Conservation (phyloP, 257 asterid genomes). For the Ballota nigra region DNA sequence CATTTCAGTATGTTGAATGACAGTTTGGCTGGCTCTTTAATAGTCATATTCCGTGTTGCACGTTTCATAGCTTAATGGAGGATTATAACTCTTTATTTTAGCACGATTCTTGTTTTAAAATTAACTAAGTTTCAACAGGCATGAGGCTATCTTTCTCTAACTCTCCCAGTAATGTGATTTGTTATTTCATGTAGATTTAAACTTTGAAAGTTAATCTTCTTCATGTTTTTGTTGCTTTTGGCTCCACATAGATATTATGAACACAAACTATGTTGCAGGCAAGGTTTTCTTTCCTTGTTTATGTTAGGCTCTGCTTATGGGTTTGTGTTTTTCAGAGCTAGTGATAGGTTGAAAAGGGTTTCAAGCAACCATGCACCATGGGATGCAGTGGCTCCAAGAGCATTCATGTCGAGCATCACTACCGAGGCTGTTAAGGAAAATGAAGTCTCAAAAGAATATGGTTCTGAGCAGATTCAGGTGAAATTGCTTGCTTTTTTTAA, state of each 20-base stretch:
- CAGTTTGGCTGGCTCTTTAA: neutral
- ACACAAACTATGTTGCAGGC: neutral
- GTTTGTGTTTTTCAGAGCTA: conserved; percentile 46
- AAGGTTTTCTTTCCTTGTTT: neutral
- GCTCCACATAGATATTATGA: neutral
- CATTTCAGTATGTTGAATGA: neutral
- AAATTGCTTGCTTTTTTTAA: conserved; percentile 24
- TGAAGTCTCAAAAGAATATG: conserved; percentile 62
- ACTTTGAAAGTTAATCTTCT: neutral
- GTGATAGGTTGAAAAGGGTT: conserved; percentile 43
- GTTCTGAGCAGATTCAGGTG: conserved; percentile 98
- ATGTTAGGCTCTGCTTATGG: conserved; percentile 1
- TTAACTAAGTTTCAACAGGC: neutral
- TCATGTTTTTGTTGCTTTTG: neutral
- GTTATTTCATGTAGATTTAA: neutral
- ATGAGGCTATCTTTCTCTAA: neutral
- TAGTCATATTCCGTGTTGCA: neutral
- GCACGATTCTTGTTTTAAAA: neutral
- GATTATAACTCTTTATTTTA: neutral
- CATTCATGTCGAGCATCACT: conserved; percentile 68
- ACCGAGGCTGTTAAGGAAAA: conserved; percentile 60
- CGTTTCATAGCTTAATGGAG: neutral
- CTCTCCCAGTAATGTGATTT: neutral
- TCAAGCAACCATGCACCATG: conserved; percentile 36
- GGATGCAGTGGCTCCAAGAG: conserved; percentile 50